These are phyloP conservation scores for Rhizophlyctis rosea DNA, from an alignment of 192 early-diverging fungal species.

Conservation along the genomic window DNA sequence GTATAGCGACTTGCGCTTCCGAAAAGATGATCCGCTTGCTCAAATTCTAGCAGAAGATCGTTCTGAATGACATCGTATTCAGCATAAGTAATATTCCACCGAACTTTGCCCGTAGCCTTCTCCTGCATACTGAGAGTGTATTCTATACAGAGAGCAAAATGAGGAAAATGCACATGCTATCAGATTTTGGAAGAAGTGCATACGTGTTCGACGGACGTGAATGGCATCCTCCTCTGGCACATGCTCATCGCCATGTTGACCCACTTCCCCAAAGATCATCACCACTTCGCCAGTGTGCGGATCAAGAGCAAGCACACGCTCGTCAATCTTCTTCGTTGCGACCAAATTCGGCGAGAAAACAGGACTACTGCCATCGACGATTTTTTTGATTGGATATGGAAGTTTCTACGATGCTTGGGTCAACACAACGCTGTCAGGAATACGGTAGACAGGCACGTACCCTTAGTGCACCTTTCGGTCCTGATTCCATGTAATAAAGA, in stretches of 20 bases:
- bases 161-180: neutral
- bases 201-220: neutral
- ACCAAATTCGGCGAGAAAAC: slow-evolving; percentile 50
- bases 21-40: too few species aligned
- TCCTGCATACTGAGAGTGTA: slow-evolving; percentile 61
- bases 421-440: neutral
- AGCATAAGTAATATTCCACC: slow-evolving; percentile 20
- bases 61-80: neutral
- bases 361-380: slow-evolving; percentile 61
- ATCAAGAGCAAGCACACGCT: slow-evolving; percentile 68
- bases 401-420: slow-evolving; percentile 49
- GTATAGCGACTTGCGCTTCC: too few species aligned
- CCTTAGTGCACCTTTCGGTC: slow-evolving; percentile 45
- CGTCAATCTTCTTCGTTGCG: slow-evolving; percentile 66
- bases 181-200: slow-evolving; percentile 6
- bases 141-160: slow-evolving; percentile 32
- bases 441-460: slow-evolving; percentile 34
- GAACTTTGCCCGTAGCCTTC: slow-evolving; percentile 27
- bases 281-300: slow-evolving; percentile 62
- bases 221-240: neutral
- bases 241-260: slow-evolving; percentile 21
- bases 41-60: neutral
- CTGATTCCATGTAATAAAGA: slow-evolving; percentile 58
- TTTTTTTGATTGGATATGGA: slow-evolving; percentile 64
- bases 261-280: slow-evolving; percentile 54